These are phyloP conservation scores for Teratosphaeria nubilosa DNA, from an alignment of 2,329 filamentous ascomycete genomes.

Conservation along the genomic window DNA sequence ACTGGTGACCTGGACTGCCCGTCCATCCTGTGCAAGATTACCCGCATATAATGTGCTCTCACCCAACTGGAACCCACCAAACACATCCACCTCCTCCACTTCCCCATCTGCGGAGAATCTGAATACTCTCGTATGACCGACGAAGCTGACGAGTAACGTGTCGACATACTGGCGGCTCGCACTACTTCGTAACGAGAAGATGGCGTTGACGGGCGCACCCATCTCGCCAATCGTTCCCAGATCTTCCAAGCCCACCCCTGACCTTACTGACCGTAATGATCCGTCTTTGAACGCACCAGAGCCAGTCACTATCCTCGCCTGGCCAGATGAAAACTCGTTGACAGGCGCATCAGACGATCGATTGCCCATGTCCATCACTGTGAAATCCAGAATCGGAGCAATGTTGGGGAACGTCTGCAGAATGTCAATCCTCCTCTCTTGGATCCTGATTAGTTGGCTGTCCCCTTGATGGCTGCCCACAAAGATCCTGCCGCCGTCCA, in stretches of 20 bases:
- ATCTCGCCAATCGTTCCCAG: conserved; percentile 73
- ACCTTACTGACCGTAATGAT: conserved; percentile 78
- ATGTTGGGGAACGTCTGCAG: conserved; percentile 75
- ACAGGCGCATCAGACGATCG: conserved; percentile 66
- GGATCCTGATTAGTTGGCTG: conserved; percentile 66
- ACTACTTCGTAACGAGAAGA: conserved; percentile 56
- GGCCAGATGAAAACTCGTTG: conserved; percentile 88
- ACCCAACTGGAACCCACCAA: conserved; percentile 59
- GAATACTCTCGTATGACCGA: conserved; percentile 77
- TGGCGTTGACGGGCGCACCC: conserved; percentile 31
- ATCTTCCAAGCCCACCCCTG: conserved; percentile 82
- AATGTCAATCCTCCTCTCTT: conserved; percentile 49
- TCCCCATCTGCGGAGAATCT: conserved; percentile 60
- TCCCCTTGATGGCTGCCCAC: conserved; percentile 89
- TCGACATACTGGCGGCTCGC: conserved; percentile 57
- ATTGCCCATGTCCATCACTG: conserved; percentile 91
- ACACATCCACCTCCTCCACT: conserved; percentile 76
- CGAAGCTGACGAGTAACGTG: conserved; percentile 67
- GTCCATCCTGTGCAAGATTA: conserved; percentile 47
- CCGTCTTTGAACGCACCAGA: conserved; percentile 87
- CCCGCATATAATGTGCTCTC: conserved; percentile 61
- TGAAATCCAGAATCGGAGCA: conserved; percentile 84
- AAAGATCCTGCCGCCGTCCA: conserved; percentile 65
- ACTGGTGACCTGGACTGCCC: conserved; percentile 67
- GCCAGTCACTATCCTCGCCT: conserved; percentile 85